Base-by-base conservation (phyloP, 345 rosid genomes). In the Kernera saxatilis region DNA sequence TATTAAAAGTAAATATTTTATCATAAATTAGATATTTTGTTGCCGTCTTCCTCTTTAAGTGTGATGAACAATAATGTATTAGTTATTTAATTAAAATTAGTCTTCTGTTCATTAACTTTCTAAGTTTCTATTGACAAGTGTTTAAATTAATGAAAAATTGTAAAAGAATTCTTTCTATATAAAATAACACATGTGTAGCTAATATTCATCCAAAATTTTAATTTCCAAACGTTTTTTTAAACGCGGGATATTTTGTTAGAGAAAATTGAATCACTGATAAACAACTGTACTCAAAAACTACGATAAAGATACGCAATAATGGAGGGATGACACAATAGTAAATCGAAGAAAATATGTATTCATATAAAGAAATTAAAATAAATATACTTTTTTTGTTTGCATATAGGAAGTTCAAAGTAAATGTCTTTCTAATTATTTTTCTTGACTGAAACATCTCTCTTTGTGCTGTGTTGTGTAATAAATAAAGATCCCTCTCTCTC, bases 221-320 rank as follows among this genome's bases (percentile, higher is more conserved):
- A 26, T 18, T 49, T 52, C 19, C 50, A 10, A 62, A 36, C 17
- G 23, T 51, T 18, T 14, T 40, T 39, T 7, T 18, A 22, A 36
- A 50, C 15, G 26, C 43, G 6, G 12, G 62, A 52, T 62, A 71
- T 51, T 61, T 59, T 18, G 60, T 19, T 4, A 6, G 17, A 23
- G 27, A 56, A 41, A 62, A 55, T n/a, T n/a, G n/a, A n/a, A n/a
- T n/a, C n/a, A n/a, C 32, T 49, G 51, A 19, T 50, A 39, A 37
- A 36, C 32, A 26, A 27, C 10, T 51, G 52, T 37, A 63, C 39
- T 39, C n/a, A 22, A 52, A 37, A 32, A 59, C 36, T 17, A 29
- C 53, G 3, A 58, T 54, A 73, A 39, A 54, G 77, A 64, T 44
- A 44, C n/a, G 41, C 65, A 73, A 55, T 72, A 64, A 64, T 64